A percentile compares a stretch with the other conserved stretches of the same genome.
These are phyloP conservation scores for Brettanomyces naardenensis DNA, from an alignment of 805 yeast species.

Conservation along the genomic window DNA sequence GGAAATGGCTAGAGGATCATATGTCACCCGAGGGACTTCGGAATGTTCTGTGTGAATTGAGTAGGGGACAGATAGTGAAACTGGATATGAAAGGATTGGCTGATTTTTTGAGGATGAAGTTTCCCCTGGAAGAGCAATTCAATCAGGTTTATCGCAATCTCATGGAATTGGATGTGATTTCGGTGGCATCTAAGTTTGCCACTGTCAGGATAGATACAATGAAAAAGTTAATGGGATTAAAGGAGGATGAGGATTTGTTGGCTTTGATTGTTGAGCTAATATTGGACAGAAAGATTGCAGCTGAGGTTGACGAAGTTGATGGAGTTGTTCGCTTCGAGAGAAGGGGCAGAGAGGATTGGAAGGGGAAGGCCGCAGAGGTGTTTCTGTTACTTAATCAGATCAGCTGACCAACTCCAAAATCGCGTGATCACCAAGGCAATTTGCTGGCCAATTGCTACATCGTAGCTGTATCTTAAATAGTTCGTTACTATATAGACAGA, in stretches of 20 bases:
- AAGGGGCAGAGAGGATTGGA: not conserved
- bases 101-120: not conserved
- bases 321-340: conserved; percentile 12
- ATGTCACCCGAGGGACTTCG: not conserved
- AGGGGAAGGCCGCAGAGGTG: not conserved
- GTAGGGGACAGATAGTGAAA: not conserved
- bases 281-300: conserved; percentile 16
- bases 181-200: conserved; percentile 14
- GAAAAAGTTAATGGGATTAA: conserved; percentile 5
- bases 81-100: not conserved
- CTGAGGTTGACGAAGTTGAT: conserved; percentile 18
- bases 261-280: conserved; percentile 14
- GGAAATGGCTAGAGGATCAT: not conserved
- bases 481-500: too few species aligned
- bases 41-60: not conserved
- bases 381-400: too few species aligned
- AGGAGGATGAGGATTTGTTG: conserved; percentile 1
- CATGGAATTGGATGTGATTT: conserved; percentile 16
- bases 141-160: conserved; percentile 7
- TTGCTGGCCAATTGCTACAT: not conserved
- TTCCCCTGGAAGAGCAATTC: conserved; percentile 1
- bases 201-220: conserved; percentile 13
- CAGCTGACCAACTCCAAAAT: too few species aligned
- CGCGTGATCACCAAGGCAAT: too few species aligned
- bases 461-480: too few species aligned